Evolutionary conservation across 1,284 basidiomycete genomes (phyloP), one percentile per base, ranked within the genome.

Genomic region (Thecaphora frezii): DNA sequence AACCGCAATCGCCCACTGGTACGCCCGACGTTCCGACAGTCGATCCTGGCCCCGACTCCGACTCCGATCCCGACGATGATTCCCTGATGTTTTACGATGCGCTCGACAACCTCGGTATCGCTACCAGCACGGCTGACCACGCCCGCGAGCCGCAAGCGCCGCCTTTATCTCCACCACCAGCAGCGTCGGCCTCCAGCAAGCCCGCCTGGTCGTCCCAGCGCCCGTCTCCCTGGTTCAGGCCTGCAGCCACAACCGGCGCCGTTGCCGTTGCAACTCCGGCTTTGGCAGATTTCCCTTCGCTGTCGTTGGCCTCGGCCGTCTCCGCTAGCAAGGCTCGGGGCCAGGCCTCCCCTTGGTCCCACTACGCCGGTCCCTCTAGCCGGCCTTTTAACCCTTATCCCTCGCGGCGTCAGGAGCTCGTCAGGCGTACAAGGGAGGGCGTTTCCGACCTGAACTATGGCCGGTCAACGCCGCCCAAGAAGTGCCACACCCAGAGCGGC

Each of bases 341-440:
- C 16, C 33, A 36, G 33, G 33, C 33, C 10, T 36, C 33, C 4
- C 33, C 33, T 3, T 36, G 33, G 33, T 12, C 33, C 12, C 33
- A 36, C 7, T 36, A 36, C 33, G 8, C 33, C 33, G 13, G 16
- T 16, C 18, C 33, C 7, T 16, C 37, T 9, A 21, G 19, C 21
- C 39, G 8, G 14, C 19, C 55, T 5, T 66, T 66, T 59, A 66
- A 66, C 21, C 64, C 64, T 2, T 66, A 66, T 24, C 64, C 64
- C 3, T 62, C 64, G 0, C 58, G 64, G 21, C 47, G 48, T 9
- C 64, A 66, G 48, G 64, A 66, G 41, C 49, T 66, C 1, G 64
- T 59, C 2, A 44, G 55, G n/a, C 54, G 64, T 5, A 55, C 64
- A 25, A 50, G 48, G 47, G 46, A 61, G 28, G 47, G 52, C 50